Evolutionary conservation across 2,329 filamentous ascomycete species (phyloP).

Genomic region (Metarhizium album): DNA sequence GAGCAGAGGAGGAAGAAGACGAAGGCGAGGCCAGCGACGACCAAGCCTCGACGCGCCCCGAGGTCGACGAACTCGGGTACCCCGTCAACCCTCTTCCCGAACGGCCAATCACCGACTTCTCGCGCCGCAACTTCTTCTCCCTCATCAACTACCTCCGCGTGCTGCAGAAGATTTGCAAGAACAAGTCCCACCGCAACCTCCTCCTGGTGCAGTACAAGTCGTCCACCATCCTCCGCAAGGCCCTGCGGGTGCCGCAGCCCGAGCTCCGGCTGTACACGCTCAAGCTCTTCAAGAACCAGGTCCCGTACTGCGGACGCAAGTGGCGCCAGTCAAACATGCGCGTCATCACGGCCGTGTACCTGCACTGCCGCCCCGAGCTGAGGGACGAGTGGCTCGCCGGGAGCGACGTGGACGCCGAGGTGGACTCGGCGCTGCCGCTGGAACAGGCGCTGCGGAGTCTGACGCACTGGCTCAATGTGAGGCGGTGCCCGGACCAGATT

Average conservation of each 20-base stretch:
- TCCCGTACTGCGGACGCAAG: slow-evolving; percentile 94
- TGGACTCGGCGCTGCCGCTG: slow-evolving; percentile 82
- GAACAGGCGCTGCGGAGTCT: slow-evolving; percentile 83
- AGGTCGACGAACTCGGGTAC: slow-evolving; percentile 81
- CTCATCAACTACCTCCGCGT: slow-evolving; percentile 91
- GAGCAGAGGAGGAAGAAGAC: slow-evolving; percentile 13
- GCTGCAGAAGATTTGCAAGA: slow-evolving; percentile 94
- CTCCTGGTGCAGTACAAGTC: slow-evolving; percentile 94
- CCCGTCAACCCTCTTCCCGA: slow-evolving; percentile 59
- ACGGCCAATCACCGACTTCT: slow-evolving; percentile 79
- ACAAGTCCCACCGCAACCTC: slow-evolving; percentile 89
- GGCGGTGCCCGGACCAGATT: slow-evolving; percentile 72
- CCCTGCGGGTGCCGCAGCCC: slow-evolving; percentile 80
- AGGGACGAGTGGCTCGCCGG: slow-evolving; percentile 92
- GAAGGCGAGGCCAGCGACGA: slow-evolving; percentile 20
- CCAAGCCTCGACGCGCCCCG: slow-evolving; percentile 33
- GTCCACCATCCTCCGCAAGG: slow-evolving; percentile 81
- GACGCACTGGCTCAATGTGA: slow-evolving; percentile 90
- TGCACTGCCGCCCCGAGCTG: slow-evolving; percentile 85
- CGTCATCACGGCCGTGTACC: slow-evolving; percentile 92
- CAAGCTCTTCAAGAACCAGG: slow-evolving; percentile 97
- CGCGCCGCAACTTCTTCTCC: slow-evolving; percentile 89
- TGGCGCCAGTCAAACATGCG: slow-evolving; percentile 98
- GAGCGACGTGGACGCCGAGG: slow-evolving; percentile 83
- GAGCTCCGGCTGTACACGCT: slow-evolving; percentile 86